Percentiles rank a stretch among this genome's conserved stretches.
phyloP scores from a whole-genome alignment of 2,329 filamentous ascomycete species.

The Alternaria tenuissima region DNA sequence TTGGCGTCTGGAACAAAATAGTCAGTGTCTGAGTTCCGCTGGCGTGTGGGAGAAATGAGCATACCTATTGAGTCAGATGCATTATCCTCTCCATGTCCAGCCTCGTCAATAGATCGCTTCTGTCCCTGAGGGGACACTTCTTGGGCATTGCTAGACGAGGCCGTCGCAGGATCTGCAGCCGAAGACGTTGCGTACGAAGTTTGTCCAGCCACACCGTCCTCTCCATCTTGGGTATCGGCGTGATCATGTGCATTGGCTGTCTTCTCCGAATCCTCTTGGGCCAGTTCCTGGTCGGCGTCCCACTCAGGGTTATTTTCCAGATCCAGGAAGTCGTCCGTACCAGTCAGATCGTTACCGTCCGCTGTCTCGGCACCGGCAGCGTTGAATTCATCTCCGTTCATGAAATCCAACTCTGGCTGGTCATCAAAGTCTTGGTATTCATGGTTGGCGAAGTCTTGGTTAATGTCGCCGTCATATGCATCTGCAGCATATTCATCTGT shows the following conservation, averaged over 20 bases:
- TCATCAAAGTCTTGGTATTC: constrained; percentile 29
- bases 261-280: constrained; percentile 17
- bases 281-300: constrained; percentile 24
- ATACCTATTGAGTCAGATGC: constrained; percentile 41
- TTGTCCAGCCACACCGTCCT: constrained; percentile 36
- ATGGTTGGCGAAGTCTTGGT: constrained; percentile 34
- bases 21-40: constrained; percentile 21
- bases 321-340: constrained; percentile 29
- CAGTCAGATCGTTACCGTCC: constrained; percentile 20
- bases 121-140: constrained; percentile 41
- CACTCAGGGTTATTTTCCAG: constrained; percentile 30
- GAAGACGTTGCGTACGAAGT: constrained; percentile 36
- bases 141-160: constrained; percentile 34
- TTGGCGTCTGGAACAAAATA: constrained; percentile 36
- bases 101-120: constrained; percentile 47
- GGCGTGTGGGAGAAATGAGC: neutral
- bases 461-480: constrained; percentile 30
- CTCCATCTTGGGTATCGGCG: constrained; percentile 28
- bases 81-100: constrained; percentile 37
- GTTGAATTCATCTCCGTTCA: constrained; percentile 19
- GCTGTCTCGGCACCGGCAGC: constrained; percentile 14
- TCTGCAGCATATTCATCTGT: constrained; percentile 23
- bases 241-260: constrained; percentile 20
- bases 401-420: constrained; percentile 23
- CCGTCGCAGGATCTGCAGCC: constrained; percentile 36